Base-by-base conservation (phyloP, 2,329 filamentous ascomycete species). In the Beauveria varroae region DNA sequence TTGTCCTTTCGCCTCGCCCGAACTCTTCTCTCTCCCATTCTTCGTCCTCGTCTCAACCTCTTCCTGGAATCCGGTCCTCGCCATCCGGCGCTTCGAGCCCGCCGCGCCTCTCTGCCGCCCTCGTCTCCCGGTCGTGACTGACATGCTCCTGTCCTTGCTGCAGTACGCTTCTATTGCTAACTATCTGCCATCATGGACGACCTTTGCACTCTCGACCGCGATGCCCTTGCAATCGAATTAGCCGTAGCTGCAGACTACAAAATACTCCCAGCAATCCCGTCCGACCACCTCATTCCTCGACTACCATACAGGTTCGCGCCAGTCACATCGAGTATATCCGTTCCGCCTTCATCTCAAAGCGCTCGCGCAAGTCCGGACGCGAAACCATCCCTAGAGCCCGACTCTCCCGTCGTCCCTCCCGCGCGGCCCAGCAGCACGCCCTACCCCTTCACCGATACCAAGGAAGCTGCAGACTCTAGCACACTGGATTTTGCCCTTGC, bases 391-490 rank as follows among this genome's bases (percentile, higher is more conserved):
- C 58, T 41, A 28, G 51, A 61, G 12, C 14, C 52, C 18, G 24
- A 26, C 22, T 43, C 59, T 43, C 44, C 30, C n/a, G 71, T 73
- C 62, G 67, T 74, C 9, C 73, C 72, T 18, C 72, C 72, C 4
- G 70, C 69, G 6, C 78, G 83, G 57, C 83, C 83, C 20, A 85
- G 82, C 68, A 85, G 83, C 72, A 86, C 83, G 2, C 83, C 83
- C 1, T 86, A 85, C 61, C 81, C 81, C 4, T 79, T 83, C 62
- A 79, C 79, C 55, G 81, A 84, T 55, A 77, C 52, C 26, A 53
- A 26, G n/a, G 57, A 60, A 37, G 34, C 49, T 2, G 3, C 57
- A 22, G 40, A 40, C 57, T 46, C 57, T 20, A 41, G n/a, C 37
- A 78, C 58, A 77, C 79, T 53, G 67, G 66, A 60, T 64, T 69